Conservation (phyloP, 2,329 filamentous ascomycete genomes). For the Fusarium fracticaudum region DNA sequence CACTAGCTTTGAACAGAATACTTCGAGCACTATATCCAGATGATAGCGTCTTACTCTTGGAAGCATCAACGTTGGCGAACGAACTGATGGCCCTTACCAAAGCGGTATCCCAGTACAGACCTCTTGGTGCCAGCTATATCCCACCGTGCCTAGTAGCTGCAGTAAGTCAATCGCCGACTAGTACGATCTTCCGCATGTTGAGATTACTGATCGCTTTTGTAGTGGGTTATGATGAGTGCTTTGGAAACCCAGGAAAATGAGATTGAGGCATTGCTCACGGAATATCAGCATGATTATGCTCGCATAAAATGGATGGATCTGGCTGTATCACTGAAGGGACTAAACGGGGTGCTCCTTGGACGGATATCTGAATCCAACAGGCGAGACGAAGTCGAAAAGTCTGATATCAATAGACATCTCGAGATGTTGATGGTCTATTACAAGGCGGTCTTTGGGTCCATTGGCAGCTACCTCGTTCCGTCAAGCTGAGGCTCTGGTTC, state of each 20-base stretch:
- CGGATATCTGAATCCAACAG: background rate
- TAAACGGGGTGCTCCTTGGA: accelerated
- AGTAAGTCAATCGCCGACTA: background rate
- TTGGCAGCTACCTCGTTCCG: background rate
- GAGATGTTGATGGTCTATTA: background rate
- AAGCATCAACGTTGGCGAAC: background rate
- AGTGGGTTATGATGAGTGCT: background rate
- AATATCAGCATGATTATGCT: slow-evolving; percentile 11
- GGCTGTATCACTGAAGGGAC: background rate
- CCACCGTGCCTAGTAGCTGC: background rate
- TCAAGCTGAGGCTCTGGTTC: background rate
- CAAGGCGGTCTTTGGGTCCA: background rate
- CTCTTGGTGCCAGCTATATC: slow-evolving; percentile 1
- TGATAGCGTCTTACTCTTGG: background rate
- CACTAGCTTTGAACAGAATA: background rate
- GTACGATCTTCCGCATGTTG: accelerated
- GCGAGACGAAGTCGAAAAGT: background rate
- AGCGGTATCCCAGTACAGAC: background rate
- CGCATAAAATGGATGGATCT: slow-evolving; percentile 5
- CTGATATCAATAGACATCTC: background rate
- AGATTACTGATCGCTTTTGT: accelerated
- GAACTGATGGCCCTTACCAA: background rate
- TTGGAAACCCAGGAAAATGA: background rate
- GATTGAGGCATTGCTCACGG: background rate
- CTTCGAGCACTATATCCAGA: background rate